Evolutionary conservation across 306 rosid species (phyloP).

Genomic region (Rosa persica): DNA sequence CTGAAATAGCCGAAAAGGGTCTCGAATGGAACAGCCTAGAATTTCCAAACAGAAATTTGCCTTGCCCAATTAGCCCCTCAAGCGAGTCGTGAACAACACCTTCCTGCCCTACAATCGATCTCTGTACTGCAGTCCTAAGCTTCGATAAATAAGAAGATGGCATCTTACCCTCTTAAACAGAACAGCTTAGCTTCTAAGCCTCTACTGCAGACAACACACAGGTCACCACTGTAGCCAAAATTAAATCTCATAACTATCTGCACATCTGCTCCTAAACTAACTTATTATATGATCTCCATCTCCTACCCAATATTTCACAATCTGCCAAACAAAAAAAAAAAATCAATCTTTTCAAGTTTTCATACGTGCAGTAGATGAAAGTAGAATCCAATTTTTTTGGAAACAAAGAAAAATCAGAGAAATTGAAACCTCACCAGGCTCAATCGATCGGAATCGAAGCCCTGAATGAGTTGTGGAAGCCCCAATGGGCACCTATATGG

Average conservation of each 20-base stretch:
- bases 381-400: background rate
- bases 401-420: background rate
- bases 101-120: constrained; percentile 56
- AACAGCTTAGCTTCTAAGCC: constrained; percentile 30
- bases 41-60: constrained; percentile 55
- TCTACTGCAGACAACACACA: constrained; percentile 29
- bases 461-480: constrained; percentile 25
- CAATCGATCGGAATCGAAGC: constrained; percentile 29
- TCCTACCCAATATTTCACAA: constrained; percentile 16
- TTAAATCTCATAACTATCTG: constrained; percentile 64
- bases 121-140: constrained; percentile 47
- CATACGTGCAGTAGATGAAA: background rate
- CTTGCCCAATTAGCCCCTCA: constrained; percentile 59
- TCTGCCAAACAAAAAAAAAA: constrained; percentile 33
- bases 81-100: constrained; percentile 42
- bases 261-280: constrained; percentile 35
- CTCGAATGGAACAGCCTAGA: constrained; percentile 49
- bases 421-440: constrained; percentile 24
- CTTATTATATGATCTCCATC: background rate
- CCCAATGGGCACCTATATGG: background rate
- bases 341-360: background rate
- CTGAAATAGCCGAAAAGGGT: constrained; percentile 38
- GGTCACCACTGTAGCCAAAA: constrained; percentile 33
- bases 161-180: constrained; percentile 66
- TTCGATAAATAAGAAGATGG: constrained; percentile 62